These are phyloP conservation scores for Priceomyces melissophilus DNA, from an alignment of 805 yeast genomes.

Conservation along the genomic window DNA sequence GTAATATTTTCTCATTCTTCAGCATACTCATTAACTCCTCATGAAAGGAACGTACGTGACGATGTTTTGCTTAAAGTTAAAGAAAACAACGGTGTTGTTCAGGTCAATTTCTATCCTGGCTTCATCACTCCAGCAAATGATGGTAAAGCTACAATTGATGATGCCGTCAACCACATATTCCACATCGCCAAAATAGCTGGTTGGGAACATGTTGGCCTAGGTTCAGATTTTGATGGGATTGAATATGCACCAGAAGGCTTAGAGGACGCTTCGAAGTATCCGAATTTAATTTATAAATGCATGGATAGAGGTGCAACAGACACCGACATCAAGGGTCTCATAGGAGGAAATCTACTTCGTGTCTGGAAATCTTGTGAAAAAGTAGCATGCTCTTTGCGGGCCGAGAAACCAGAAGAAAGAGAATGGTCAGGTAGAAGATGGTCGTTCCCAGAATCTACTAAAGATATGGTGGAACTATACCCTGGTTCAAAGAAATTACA, in stretches of 20 bases:
- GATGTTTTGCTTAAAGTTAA: constrained; percentile 33
- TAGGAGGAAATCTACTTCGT: constrained; percentile 46
- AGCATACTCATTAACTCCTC: constrained; percentile 37
- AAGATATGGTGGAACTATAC: constrained; percentile 35
- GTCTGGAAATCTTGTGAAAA: constrained; percentile 45
- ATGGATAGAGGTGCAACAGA: constrained; percentile 39
- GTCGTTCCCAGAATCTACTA: constrained; percentile 33
- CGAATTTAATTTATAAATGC: constrained; percentile 35
- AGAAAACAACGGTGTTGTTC: constrained; percentile 45
- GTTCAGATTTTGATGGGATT: constrained; percentile 54
- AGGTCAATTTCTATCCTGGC: constrained; percentile 43
- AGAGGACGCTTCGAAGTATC: constrained; percentile 56
- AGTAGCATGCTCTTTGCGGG: constrained; percentile 14
- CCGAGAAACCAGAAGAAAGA: constrained; percentile 26
- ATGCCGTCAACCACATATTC: constrained; percentile 44
- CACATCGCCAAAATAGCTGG: constrained; percentile 44
- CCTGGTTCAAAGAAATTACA: constrained; percentile 22
- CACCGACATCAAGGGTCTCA: constrained; percentile 39
- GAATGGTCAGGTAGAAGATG: constrained; percentile 44
- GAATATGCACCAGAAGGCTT: constrained; percentile 46
- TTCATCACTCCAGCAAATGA: constrained; percentile 29
- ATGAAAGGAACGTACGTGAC: constrained; percentile 26
- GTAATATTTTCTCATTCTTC: constrained; percentile 51
- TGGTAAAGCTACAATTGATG: constrained; percentile 35
- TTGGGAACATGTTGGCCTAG: constrained; percentile 51